Evolutionary conservation across 1,284 basidiomycete species (phyloP).

Genomic region (Abortiporus biennis): DNA sequence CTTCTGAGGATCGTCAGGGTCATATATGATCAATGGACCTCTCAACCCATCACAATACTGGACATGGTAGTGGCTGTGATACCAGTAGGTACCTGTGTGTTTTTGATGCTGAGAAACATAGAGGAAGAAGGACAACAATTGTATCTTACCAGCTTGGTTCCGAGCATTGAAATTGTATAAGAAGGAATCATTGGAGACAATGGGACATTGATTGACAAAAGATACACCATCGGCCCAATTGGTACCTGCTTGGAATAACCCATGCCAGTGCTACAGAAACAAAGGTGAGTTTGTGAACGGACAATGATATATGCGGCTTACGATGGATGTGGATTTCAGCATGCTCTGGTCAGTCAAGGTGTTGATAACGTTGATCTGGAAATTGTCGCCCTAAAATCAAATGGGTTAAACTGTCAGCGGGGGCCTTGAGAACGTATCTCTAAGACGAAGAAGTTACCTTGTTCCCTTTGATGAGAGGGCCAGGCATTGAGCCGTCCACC

Average conservation of each 20-base stretch:
- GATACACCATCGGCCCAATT: constrained; percentile 25
- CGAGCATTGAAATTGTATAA: constrained; percentile 29
- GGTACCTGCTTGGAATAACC: constrained; percentile 23
- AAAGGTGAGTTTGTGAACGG: too few species aligned
- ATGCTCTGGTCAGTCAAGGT: constrained; percentile 22
- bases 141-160: constrained; percentile 24
- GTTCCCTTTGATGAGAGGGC: constrained; percentile 18
- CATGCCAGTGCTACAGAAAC: constrained; percentile 26
- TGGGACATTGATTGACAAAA: too few species aligned
- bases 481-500: constrained; percentile 18
- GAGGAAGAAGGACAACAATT: neutral
- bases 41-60: constrained; percentile 32
- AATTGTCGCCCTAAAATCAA: too few species aligned
- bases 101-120: too few species aligned
- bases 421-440: neutral
- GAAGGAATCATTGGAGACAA: constrained; percentile 35
- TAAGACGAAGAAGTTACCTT: constrained; percentile 16
- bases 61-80: constrained; percentile 16
- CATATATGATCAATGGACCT: constrained; percentile 35
- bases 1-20: constrained; percentile 32
- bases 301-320: constrained; percentile 12
- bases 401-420: constrained; percentile 20
- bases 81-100: constrained; percentile 15
- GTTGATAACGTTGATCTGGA: too few species aligned
- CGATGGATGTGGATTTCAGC: constrained; percentile 23